Conservation (phyloP, 2,329 filamentous ascomycete species). For the Drechslerella dactyloides region DNA sequence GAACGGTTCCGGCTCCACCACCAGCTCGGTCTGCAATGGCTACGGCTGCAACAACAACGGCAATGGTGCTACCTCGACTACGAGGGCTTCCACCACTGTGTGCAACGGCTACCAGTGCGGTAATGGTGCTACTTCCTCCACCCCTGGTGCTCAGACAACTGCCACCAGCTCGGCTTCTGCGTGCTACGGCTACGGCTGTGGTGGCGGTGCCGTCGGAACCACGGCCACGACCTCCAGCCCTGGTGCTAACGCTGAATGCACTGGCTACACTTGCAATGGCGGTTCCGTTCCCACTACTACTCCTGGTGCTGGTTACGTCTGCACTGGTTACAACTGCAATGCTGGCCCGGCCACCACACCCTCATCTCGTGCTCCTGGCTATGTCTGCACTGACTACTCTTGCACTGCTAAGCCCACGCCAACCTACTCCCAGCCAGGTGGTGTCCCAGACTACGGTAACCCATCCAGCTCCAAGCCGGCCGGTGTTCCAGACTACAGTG, state of each 20-base stretch:
- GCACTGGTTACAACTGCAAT: not conserved
- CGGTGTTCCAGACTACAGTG: slow-evolving; percentile 13
- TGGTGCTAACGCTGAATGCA: not conserved
- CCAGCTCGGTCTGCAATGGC: not conserved
- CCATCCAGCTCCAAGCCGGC: slow-evolving; percentile 7
- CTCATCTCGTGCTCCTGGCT: slow-evolving; percentile 16
- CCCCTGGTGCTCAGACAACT: not conserved
- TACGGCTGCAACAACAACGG: not conserved
- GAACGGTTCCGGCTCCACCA: not conserved
- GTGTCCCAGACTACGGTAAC: slow-evolving; percentile 16
- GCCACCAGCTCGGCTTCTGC: not conserved
- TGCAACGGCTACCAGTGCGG: slow-evolving; percentile 8
- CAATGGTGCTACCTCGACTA: slow-evolving; percentile 1
- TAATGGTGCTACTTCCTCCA: not conserved
- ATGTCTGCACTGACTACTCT: slow-evolving; percentile 25
- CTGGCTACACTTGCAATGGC: not conserved
- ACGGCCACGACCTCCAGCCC: not conserved
- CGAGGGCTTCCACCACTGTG: not conserved
- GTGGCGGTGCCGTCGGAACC: not conserved
- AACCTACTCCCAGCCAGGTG: not conserved
- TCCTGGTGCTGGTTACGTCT: not conserved
- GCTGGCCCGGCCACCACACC: slow-evolving; percentile 18
- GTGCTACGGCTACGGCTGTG: not conserved
- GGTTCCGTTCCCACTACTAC: not conserved
- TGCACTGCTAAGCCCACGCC: slow-evolving; percentile 19